These are phyloP conservation scores for Backusella morwellensis DNA, from an alignment of 192 early-diverging fungal genomes.

Conservation along the genomic window DNA sequence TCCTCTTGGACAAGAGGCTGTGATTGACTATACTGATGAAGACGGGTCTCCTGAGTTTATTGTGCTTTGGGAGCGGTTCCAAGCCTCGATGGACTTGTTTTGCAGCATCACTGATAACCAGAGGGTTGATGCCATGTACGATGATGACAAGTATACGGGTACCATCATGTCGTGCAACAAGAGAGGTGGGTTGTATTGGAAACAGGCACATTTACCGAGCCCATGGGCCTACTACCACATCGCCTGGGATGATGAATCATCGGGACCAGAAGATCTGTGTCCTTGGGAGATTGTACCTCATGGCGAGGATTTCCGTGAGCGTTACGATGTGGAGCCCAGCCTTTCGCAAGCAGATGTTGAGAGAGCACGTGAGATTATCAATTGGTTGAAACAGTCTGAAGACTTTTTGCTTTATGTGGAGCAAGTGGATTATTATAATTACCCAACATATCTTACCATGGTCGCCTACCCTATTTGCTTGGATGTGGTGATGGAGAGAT, in stretches of 20 bases:
- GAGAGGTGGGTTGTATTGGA: constrained; percentile 39
- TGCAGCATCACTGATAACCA: constrained; percentile 45
- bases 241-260: constrained; percentile 37
- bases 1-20: constrained; percentile 32
- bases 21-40: constrained; percentile 70
- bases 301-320: constrained; percentile 9
- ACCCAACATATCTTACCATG: constrained; percentile 59
- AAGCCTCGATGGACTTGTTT: constrained; percentile 48
- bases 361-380: constrained; percentile 43
- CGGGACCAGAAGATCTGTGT: constrained; percentile 37
- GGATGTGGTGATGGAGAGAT: constrained; percentile 54
- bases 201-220: constrained; percentile 39
- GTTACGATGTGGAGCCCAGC: constrained; percentile 12
- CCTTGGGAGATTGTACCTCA: constrained; percentile 46
- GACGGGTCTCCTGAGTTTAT: constrained; percentile 71
- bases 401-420: constrained; percentile 59
- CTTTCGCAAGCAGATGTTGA: constrained; percentile 13
- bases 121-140: constrained; percentile 61
- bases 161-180: constrained; percentile 38
- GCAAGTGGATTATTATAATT: constrained; percentile 59
- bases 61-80: constrained; percentile 61
- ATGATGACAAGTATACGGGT: constrained; percentile 58
- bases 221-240: constrained; percentile 53
- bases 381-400: constrained; percentile 34
- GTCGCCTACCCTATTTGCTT: constrained; percentile 75